A percentile compares a stretch with the other conserved stretches of the same genome.
phyloP scores from a whole-genome alignment of 1,284 basidiomycete species.

The Ustanciosporium gigantosporum region DNA sequence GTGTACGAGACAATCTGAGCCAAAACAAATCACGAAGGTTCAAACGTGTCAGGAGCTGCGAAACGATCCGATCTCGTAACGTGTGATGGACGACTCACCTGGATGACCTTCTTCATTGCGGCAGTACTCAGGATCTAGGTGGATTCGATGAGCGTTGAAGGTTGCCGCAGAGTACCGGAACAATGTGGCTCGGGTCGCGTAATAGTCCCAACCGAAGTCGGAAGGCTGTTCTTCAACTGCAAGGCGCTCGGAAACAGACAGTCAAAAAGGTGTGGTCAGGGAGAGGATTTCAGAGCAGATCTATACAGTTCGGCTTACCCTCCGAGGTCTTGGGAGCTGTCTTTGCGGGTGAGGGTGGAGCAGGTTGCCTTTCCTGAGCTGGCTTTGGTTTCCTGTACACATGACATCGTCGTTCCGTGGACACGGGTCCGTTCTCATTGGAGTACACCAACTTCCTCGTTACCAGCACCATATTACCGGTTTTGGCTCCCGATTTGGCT shows the following conservation, averaged over 20 bases:
- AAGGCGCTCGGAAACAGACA: not conserved
- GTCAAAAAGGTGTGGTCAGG: not conserved
- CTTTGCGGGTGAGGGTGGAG: slow-evolving; percentile 2
- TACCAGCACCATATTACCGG: slow-evolving; percentile 32
- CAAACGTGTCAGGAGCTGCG: no score
- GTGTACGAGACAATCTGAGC: slow-evolving; percentile 41
- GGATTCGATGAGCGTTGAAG: slow-evolving; percentile 56
- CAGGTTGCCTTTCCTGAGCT: slow-evolving; percentile 11
- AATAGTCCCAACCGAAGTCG: slow-evolving; percentile 35
- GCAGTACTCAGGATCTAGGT: slow-evolving; percentile 50
- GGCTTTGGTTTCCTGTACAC: slow-evolving; percentile 26
- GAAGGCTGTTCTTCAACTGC: slow-evolving; percentile 24
- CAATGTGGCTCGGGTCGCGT: slow-evolving; percentile 35
- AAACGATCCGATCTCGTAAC: no score
- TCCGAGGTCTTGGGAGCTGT: slow-evolving; percentile 4
- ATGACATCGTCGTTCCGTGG: slow-evolving; percentile 24
- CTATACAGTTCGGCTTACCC: no score
- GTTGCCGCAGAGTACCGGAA: slow-evolving; percentile 58
- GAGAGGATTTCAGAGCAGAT: no score
- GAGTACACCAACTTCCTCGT: slow-evolving; percentile 18
- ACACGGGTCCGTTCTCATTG: slow-evolving; percentile 4
- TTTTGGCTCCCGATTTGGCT: slow-evolving; percentile 28
- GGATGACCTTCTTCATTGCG: slow-evolving; percentile 47
- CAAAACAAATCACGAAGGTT: not conserved
- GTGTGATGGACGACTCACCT: slow-evolving; percentile 19